A percentile compares a stretch with the other conserved stretches of the same genome.
These are phyloP conservation scores for Pouteria campechiana DNA, from an alignment of 179 eudicot genomes.

Conservation along the genomic window DNA sequence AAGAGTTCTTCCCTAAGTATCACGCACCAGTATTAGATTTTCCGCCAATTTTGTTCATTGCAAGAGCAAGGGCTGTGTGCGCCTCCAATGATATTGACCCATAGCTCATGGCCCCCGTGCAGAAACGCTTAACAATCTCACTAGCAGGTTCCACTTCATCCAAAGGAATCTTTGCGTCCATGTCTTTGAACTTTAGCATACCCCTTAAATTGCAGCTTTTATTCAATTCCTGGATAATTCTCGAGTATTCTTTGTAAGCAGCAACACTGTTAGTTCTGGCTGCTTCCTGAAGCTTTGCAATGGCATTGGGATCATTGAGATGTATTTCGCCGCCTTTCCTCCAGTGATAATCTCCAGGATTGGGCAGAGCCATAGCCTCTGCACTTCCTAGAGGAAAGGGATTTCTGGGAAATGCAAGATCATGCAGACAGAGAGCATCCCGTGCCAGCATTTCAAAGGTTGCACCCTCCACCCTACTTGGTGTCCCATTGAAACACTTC, in stretches of 20 bases:
- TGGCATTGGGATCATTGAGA: constrained; percentile 91
- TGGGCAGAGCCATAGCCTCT: constrained; percentile 85
- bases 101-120: constrained; percentile 99
- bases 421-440: constrained; percentile 74
- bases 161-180: constrained; percentile 43
- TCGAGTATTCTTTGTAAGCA: constrained; percentile 91
- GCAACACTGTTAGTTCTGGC: constrained; percentile 78
- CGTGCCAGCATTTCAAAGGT: constrained; percentile 82
- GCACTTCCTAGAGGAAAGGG: constrained; percentile 81
- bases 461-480: constrained; percentile 98
- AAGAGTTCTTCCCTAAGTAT: too few species aligned
- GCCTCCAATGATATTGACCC: constrained; percentile 98
- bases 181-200: constrained; percentile 77
- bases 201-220: constrained; percentile 85
- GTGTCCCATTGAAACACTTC: constrained; percentile 83
- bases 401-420: constrained; percentile 74
- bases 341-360: constrained; percentile 99
- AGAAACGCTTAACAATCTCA: constrained; percentile 93
- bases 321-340: constrained; percentile 95
- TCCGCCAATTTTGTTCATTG: constrained; percentile 95
- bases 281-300: constrained; percentile 97
- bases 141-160: constrained; percentile 95
- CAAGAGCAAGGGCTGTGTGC: constrained; percentile 81
- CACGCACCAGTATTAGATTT: constrained; percentile 91
- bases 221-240: constrained; percentile 72